phyloP scores from a whole-genome alignment of 2,329 filamentous ascomycete genomes.

The Paracorniculantispora psalliotae region DNA sequence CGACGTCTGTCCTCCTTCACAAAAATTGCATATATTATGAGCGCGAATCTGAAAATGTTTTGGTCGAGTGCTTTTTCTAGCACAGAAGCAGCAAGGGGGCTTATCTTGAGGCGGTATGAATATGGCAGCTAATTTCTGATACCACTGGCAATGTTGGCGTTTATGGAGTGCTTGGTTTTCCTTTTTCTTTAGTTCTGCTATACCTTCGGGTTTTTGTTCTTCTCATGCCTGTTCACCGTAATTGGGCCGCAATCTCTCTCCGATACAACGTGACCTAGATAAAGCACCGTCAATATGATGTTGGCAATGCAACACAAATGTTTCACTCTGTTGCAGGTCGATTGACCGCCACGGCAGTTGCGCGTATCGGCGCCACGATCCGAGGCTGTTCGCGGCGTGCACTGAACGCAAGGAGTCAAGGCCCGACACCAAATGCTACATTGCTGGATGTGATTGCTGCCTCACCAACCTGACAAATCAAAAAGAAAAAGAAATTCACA shows the following conservation, averaged over 20 bases:
- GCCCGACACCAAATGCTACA: too few species aligned
- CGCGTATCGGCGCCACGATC: too few species aligned
- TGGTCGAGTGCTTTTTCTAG: neutral
- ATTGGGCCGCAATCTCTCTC: neutral
- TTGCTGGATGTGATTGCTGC: too few species aligned
- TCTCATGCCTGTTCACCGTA: neutral
- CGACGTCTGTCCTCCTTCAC: neutral
- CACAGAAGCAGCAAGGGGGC: neutral
- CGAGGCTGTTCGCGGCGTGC: too few species aligned
- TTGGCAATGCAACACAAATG: too few species aligned
- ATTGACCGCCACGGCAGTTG: too few species aligned
- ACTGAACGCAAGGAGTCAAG: too few species aligned
- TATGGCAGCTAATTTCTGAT: constrained; percentile 5
- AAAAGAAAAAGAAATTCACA: neutral
- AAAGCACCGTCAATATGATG: too few species aligned
- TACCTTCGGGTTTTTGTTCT: neutral
- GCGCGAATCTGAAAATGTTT: neutral
- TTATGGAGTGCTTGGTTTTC: neutral
- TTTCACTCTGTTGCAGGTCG: too few species aligned
- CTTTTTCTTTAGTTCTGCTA: neutral
- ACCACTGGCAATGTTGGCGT: constrained; percentile 11
- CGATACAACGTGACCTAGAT: neutral
- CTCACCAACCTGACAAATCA: too few species aligned
- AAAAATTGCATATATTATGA: neutral
- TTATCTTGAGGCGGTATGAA: neutral